Evolutionary conservation across 257 asterid species (phyloP).

Genomic region (Solanum etuberosum): DNA sequence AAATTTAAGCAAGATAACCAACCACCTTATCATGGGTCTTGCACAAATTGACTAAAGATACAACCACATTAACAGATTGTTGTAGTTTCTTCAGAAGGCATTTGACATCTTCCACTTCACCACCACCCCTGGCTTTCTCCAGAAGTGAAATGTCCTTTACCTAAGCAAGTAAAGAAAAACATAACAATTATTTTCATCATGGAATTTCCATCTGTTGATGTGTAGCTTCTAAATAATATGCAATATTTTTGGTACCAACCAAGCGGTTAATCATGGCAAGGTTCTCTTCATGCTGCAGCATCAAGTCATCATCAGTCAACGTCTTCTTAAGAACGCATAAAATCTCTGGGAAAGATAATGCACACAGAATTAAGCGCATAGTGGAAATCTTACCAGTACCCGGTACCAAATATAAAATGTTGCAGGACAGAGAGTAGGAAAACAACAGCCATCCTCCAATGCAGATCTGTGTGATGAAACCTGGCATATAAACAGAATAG

Average conservation of each 20-base stretch:
- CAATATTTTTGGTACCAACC: slow-evolving; percentile 36
- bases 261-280: slow-evolving; percentile 45
- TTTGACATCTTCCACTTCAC: slow-evolving; percentile 29
- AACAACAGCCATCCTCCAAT: slow-evolving; percentile 30
- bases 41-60: slow-evolving; percentile 61
- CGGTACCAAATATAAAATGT: slow-evolving; percentile 69
- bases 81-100: slow-evolving; percentile 46
- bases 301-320: slow-evolving; percentile 14
- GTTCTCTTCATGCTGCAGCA: slow-evolving; percentile 81
- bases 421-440: slow-evolving; percentile 59
- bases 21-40: slow-evolving; percentile 56
- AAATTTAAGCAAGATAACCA: neutral
- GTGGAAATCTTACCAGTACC: slow-evolving; percentile 48
- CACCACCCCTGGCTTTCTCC: slow-evolving; percentile 48
- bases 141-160: slow-evolving; percentile 44
- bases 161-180: slow-evolving; percentile 20
- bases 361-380: neutral
- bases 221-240: neutral
- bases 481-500: slow-evolving; percentile 24
- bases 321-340: neutral
- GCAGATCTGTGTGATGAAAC: slow-evolving; percentile 30
- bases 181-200: neutral
- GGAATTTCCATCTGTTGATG: neutral
- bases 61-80: slow-evolving; percentile 62
- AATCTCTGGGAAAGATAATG: neutral